These are phyloP conservation scores for barley (Hordeum vulgare) DNA, from an alignment of 176 grass and related monocot species.

Conservation along the genomic window DNA sequence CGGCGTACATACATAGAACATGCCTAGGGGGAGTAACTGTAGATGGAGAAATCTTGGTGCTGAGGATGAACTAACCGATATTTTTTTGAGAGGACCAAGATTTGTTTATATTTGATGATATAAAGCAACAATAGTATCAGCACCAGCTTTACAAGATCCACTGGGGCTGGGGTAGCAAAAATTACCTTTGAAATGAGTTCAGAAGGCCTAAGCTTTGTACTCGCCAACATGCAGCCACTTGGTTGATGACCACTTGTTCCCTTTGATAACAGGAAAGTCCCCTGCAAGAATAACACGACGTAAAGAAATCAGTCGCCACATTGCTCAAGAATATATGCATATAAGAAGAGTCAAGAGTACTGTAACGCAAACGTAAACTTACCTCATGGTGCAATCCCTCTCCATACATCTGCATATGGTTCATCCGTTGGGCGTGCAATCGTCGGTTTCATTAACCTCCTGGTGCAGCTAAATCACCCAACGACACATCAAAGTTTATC, in stretches of 20 bases:
- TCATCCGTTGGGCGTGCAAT: not conserved
- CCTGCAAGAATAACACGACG: slow-evolving; percentile 29
- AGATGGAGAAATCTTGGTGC: not conserved
- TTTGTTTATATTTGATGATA: not conserved
- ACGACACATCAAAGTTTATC: too few relatives aligned
- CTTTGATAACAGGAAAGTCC: slow-evolving; percentile 72
- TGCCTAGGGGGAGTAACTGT: not conserved
- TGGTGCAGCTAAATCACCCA: too few relatives aligned
- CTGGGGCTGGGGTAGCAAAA: not conserved
- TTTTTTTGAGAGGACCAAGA: not conserved
- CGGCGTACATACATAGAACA: not conserved
- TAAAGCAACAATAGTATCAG: too few relatives aligned
- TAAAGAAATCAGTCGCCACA: too few relatives aligned
- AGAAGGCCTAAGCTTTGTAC: slow-evolving; percentile 49
- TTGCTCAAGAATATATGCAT: too few relatives aligned
- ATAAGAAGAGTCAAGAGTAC: too few relatives aligned
- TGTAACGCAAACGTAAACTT: too few relatives aligned
- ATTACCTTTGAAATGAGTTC: slow-evolving; percentile 10
- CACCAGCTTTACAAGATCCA: not conserved
- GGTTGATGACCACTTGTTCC: slow-evolving; percentile 95
- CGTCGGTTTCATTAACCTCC: too few relatives aligned
- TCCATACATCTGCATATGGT: not conserved
- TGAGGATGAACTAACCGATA: not conserved
- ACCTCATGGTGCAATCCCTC: too few relatives aligned
- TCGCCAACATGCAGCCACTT: slow-evolving; percentile 85